A percentile compares a stretch with the other conserved stretches of the same genome.
Conservation (phyloP, 192 early-diverging fungal genomes). For the Linnemannia schmuckeri region DNA sequence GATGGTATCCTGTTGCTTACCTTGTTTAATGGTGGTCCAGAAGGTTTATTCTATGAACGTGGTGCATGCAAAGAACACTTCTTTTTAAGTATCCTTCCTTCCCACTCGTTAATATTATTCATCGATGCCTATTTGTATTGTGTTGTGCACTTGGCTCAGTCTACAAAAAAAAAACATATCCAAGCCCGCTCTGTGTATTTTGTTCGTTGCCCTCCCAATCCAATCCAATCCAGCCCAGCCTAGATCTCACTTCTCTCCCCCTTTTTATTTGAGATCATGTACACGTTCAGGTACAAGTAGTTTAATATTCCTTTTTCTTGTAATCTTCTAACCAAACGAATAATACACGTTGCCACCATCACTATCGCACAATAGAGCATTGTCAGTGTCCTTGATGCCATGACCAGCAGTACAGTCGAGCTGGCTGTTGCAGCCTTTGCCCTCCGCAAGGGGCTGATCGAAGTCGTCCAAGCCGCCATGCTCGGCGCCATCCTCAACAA, state of each 20-base stretch:
- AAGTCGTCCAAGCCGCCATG: constrained; percentile 66
- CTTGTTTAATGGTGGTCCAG: too few relatives aligned
- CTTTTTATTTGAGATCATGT: neutral
- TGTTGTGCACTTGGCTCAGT: neutral
- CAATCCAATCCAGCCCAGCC: neutral
- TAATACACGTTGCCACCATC: neutral
- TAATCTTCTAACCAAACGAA: neutral
- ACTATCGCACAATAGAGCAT: constrained; percentile 23
- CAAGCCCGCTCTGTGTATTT: neutral
- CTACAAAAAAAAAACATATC: neutral
- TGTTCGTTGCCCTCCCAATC: neutral
- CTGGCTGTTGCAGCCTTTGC: constrained; percentile 52
- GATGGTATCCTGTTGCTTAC: too few relatives aligned
- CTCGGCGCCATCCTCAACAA: constrained; percentile 95
- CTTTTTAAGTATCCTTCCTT: too few relatives aligned
- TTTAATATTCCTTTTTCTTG: neutral
- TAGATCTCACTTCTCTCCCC: neutral
- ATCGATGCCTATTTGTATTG: too few relatives aligned
- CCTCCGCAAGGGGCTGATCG: constrained; percentile 36
- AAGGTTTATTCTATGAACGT: too few relatives aligned
- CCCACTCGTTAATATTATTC: too few relatives aligned
- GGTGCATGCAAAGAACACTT: too few relatives aligned
- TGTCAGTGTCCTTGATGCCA: constrained; percentile 54
- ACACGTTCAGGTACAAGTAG: neutral
- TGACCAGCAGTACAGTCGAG: constrained; percentile 58